Conservation (phyloP, 208 protist genomes). For the Hexamita inflata region DNA sequence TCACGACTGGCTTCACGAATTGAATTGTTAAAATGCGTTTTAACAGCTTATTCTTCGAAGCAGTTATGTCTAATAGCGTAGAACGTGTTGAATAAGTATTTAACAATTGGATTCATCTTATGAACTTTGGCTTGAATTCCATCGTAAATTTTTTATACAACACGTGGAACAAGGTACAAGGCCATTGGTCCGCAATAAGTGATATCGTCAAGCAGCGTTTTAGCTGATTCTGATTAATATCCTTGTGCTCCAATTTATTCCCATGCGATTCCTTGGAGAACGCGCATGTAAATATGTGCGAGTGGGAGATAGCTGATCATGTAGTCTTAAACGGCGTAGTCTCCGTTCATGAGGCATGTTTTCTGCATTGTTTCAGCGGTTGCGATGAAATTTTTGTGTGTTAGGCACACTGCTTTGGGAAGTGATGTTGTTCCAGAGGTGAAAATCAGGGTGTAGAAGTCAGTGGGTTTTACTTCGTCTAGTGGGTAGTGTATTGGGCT, state of each 20-base stretch:
- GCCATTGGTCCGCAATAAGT: neutral
- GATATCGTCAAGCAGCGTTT: neutral
- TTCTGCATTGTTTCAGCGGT: neutral
- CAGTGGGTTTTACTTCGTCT: no score
- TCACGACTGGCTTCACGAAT: no score
- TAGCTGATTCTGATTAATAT: neutral
- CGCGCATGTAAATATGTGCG: neutral
- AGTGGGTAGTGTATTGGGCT: no score
- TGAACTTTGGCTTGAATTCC: neutral
- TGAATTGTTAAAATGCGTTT: neutral
- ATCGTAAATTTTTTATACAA: neutral
- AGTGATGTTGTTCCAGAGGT: neutral
- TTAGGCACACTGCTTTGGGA: neutral
- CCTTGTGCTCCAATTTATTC: neutral
- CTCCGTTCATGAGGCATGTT: neutral
- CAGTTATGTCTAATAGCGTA: neutral
- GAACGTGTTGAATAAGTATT: neutral
- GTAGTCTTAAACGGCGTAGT: neutral
- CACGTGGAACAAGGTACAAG: neutral
- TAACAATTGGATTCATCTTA: neutral
- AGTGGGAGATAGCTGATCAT: neutral
- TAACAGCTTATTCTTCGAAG: neutral
- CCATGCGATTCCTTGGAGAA: neutral
- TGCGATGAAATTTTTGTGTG: neutral
- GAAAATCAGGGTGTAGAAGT: neutral